These are phyloP conservation scores for Rosellinia necatrix DNA, from an alignment of 2,329 filamentous ascomycete genomes.

Conservation along the genomic window DNA sequence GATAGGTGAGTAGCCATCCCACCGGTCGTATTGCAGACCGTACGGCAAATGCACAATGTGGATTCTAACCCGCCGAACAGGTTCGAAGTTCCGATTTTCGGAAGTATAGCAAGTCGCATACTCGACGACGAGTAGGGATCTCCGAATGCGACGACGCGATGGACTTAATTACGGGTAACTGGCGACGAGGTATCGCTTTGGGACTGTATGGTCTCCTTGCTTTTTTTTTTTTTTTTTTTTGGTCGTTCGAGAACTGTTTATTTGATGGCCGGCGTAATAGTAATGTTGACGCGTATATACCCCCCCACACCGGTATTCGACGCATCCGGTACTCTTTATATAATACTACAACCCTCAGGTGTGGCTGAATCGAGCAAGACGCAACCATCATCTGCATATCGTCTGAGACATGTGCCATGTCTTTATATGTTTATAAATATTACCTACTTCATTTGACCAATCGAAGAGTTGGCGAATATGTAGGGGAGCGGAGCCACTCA, in stretches of 20 bases:
- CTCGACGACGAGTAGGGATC: constrained; percentile 70
- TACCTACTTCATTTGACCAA: no score
- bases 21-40: constrained; percentile 39
- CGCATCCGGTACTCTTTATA: constrained; percentile 7
- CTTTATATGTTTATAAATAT: no score
- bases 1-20: constrained; percentile 54
- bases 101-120: constrained; percentile 82
- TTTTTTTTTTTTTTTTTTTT: not conserved
- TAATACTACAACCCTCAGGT: no score
- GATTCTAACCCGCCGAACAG: constrained; percentile 47
- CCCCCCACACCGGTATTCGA: constrained; percentile 8
- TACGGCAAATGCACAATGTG: constrained; percentile 44
- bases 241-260: not conserved
- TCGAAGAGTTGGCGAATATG: no score
- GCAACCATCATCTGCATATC: no score
- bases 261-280: constrained; percentile 12
- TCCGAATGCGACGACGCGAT: not conserved
- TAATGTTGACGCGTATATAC: constrained; percentile 20
- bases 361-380: no score
- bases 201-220: not conserved
- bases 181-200: not conserved
- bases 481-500: no score
- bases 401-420: no score
- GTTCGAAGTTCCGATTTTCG: constrained; percentile 87
- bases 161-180: not conserved